Evolutionary conservation across 192 early-diverging fungal species (phyloP).

Genomic region (Chytriomyces confervae): DNA sequence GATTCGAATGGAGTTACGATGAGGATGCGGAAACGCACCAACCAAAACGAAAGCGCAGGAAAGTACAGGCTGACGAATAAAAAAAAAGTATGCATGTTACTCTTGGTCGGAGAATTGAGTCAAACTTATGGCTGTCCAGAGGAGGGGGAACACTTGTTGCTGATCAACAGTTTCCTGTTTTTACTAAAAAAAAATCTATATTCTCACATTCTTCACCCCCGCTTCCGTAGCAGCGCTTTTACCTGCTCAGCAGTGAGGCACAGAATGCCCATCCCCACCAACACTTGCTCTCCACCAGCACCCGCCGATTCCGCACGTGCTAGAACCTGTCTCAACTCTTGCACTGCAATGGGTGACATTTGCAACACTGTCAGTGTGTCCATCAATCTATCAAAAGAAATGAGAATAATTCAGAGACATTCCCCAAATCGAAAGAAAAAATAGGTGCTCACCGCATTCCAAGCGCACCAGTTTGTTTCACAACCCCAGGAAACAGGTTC

Average conservation of each 20-base stretch:
- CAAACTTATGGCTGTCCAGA: too few species aligned
- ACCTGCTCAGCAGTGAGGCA: neutral
- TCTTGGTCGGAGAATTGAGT: too few species aligned
- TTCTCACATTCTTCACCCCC: neutral
- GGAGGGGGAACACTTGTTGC: too few species aligned
- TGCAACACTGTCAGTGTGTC: neutral
- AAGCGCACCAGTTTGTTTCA: neutral
- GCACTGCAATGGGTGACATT: neutral
- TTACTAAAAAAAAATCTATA: too few species aligned
- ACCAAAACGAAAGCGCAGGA: too few species aligned
- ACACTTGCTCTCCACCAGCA: neutral
- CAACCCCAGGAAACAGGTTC: conserved; percentile 4
- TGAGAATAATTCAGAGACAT: neutral
- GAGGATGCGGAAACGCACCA: too few species aligned
- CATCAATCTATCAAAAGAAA: neutral
- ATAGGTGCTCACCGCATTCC: neutral
- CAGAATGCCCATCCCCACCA: neutral
- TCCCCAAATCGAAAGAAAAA: neutral
- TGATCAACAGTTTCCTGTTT: too few species aligned
- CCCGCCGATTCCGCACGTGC: neutral
- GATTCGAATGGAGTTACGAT: too few species aligned
- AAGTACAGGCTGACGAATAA: too few species aligned
- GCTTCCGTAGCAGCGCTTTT: neutral
- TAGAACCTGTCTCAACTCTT: neutral
- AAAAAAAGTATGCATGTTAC: too few species aligned